phyloP scores from a whole-genome alignment of 768 basidiomycete species.

The Kondoa subrosea region DNA sequence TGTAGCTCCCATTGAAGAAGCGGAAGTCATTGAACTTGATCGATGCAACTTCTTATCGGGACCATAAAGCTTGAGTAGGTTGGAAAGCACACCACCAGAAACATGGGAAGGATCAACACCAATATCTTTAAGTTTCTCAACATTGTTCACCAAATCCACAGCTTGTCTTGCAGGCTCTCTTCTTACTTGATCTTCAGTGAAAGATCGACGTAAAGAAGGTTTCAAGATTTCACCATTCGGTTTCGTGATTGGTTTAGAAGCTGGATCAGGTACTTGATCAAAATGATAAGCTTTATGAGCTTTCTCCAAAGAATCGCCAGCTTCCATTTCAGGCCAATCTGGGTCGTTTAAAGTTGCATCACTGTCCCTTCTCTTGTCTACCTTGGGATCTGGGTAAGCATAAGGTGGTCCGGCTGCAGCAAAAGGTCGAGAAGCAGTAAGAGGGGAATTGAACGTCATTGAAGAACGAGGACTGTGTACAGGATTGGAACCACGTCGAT shows the following conservation, averaged over 20 bases:
- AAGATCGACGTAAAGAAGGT: slow-evolving; percentile 20
- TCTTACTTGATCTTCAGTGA: slow-evolving; percentile 22
- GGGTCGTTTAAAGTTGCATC: slow-evolving; percentile 1
- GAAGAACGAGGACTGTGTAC: neutral
- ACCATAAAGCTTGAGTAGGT: slow-evolving; percentile 43
- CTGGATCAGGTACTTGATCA: slow-evolving; percentile 6
- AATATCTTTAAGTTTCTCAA: slow-evolving; percentile 4
- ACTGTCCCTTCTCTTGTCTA: neutral
- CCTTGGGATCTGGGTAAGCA: neutral
- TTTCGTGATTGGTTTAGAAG: slow-evolving; percentile 2
- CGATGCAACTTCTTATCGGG: slow-evolving; percentile 4
- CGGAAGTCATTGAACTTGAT: slow-evolving; percentile 4
- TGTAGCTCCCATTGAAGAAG: slow-evolving; percentile 8
- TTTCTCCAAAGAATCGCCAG: neutral
- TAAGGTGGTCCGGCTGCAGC: neutral
- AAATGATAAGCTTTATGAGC: neutral
- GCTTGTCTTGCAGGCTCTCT: slow-evolving; percentile 19
- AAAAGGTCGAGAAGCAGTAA: neutral
- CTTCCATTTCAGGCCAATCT: neutral
- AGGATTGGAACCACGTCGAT: neutral
- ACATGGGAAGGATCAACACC: slow-evolving; percentile 1
- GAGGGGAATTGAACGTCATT: neutral
- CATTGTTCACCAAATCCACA: slow-evolving; percentile 20
- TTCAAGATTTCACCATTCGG: slow-evolving; percentile 14
- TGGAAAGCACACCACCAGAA: slow-evolving; percentile 34